These are phyloP conservation scores for Coemansia sp. DNA, from an alignment of 192 early-diverging fungal species.

Conservation along the genomic window DNA sequence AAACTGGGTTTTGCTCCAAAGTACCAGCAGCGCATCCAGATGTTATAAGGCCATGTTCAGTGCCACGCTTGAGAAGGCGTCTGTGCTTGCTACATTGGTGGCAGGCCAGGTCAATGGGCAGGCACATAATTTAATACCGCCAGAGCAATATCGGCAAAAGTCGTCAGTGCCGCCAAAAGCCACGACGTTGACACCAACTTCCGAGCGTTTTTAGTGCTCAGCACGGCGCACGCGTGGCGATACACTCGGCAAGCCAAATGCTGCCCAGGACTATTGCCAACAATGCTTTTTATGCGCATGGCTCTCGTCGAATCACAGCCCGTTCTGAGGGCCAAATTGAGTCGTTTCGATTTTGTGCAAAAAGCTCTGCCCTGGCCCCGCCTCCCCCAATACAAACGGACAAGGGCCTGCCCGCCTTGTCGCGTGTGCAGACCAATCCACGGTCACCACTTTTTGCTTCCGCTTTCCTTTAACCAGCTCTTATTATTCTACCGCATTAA, in stretches of 20 bases:
- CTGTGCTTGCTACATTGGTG: constrained; percentile 1
- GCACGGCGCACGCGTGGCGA: not conserved
- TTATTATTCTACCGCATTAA: not conserved
- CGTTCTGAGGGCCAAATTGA: not conserved
- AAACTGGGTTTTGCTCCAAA: not conserved
- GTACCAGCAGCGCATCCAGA: not conserved
- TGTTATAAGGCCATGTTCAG: not conserved
- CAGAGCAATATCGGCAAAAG: constrained; percentile 6
- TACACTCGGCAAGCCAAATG: not conserved
- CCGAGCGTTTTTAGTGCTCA: not conserved
- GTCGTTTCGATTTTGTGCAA: constrained; percentile 3
- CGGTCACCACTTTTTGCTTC: not conserved
- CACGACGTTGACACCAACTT: not conserved
- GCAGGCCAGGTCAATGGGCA: constrained; percentile 9
- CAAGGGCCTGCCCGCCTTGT: not conserved
- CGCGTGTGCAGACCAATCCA: not conserved
- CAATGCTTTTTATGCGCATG: not conserved
- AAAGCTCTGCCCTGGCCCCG: not conserved
- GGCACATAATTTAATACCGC: constrained; percentile 4
- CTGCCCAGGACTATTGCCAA: no score
- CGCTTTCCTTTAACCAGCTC: not conserved
- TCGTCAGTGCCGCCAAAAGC: constrained; percentile 7
- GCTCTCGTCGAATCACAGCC: constrained; percentile 12
- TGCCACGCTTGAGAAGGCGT: not conserved
- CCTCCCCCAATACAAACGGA: not conserved